phyloP scores from a whole-genome alignment of 1,284 basidiomycete genomes.

The Neolentinus lepideus region DNA sequence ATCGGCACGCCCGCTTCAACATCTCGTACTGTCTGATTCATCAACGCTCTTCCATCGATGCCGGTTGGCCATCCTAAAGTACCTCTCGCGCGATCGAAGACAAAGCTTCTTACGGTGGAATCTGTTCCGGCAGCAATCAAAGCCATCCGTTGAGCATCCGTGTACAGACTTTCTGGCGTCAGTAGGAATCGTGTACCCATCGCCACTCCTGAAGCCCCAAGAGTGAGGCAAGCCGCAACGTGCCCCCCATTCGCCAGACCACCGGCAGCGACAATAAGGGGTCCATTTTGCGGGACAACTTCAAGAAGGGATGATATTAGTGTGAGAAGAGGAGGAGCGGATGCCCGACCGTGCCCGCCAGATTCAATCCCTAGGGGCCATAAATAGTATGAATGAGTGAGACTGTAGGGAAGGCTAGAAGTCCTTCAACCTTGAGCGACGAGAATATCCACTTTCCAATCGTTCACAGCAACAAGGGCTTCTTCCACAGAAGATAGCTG shows the following conservation, averaged over 20 bases:
- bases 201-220: slow-evolving; percentile 61
- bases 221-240: slow-evolving; percentile 53
- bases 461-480: slow-evolving; percentile 43
- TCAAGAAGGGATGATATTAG: slow-evolving; percentile 51
- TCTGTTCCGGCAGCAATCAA: slow-evolving; percentile 42
- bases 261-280: slow-evolving; percentile 58
- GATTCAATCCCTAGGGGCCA: slow-evolving; percentile 54
- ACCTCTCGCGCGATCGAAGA: slow-evolving; percentile 56
- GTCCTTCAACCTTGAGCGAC: slow-evolving; percentile 61
- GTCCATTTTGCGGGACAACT: slow-evolving; percentile 31
- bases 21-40: slow-evolving; percentile 52
- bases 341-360: slow-evolving; percentile 60
- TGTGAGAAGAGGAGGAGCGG: slow-evolving; percentile 49
- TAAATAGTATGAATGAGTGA: not conserved
- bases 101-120: slow-evolving; percentile 52
- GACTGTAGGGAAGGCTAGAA: not conserved
- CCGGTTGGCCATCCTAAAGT: slow-evolving; percentile 60
- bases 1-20: slow-evolving; percentile 44
- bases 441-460: slow-evolving; percentile 63
- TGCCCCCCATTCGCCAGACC: slow-evolving; percentile 47
- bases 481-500: slow-evolving; percentile 54
- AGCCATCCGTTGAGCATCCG: slow-evolving; percentile 44
- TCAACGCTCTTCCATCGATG: slow-evolving; percentile 57
- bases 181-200: slow-evolving; percentile 69
- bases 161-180: slow-evolving; percentile 58